phyloP scores from a whole-genome alignment of 805 yeast genomes.

The Yamadazyma paraphyllophila region DNA sequence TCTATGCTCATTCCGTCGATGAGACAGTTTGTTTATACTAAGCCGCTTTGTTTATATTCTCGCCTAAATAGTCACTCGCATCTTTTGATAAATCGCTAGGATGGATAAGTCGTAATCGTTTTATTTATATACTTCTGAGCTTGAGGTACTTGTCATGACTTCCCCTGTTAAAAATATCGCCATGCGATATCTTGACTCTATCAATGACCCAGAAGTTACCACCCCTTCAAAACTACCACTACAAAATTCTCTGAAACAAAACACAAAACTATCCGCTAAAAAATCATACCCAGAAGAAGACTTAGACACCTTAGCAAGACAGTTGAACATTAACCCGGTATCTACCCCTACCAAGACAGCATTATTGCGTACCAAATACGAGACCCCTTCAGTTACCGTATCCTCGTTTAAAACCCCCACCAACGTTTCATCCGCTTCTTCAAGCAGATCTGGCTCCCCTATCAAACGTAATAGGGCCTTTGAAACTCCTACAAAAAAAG shows the following conservation, averaged over 20 bases:
- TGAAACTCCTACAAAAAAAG: slow-evolving; percentile 10
- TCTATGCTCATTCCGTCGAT: background rate
- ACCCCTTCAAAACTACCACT: slow-evolving; percentile 29
- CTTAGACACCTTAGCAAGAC: slow-evolving; percentile 38
- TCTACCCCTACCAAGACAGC: slow-evolving; percentile 27
- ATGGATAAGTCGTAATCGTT: background rate
- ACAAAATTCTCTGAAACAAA: slow-evolving; percentile 28
- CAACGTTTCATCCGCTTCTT: slow-evolving; percentile 15
- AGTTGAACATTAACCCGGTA: slow-evolving; percentile 28
- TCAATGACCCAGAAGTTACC: slow-evolving; percentile 20
- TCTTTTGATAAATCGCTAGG: background rate
- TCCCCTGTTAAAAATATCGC: slow-evolving; percentile 26
- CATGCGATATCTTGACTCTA: slow-evolving; percentile 33
- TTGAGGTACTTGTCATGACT: background rate
- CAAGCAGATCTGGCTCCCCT: slow-evolving; percentile 19
- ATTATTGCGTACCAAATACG: slow-evolving; percentile 32
- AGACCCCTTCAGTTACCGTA: slow-evolving; percentile 42
- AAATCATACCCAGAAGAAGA: slow-evolving; percentile 25
- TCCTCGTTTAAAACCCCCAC: slow-evolving; percentile 38
- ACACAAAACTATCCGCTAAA: slow-evolving; percentile 16
- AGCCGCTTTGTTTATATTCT: slow-evolving; percentile 6
- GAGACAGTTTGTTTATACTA: slow-evolving; percentile 5
- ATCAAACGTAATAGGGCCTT: slow-evolving; percentile 12
- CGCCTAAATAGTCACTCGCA: slow-evolving; percentile 7
- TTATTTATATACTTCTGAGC: slow-evolving; percentile 1